Percentiles rank a stretch among this genome's conserved stretches.
Conservation (phyloP, 768 basidiomycete genomes). For the Mrakia hoshinonis region DNA sequence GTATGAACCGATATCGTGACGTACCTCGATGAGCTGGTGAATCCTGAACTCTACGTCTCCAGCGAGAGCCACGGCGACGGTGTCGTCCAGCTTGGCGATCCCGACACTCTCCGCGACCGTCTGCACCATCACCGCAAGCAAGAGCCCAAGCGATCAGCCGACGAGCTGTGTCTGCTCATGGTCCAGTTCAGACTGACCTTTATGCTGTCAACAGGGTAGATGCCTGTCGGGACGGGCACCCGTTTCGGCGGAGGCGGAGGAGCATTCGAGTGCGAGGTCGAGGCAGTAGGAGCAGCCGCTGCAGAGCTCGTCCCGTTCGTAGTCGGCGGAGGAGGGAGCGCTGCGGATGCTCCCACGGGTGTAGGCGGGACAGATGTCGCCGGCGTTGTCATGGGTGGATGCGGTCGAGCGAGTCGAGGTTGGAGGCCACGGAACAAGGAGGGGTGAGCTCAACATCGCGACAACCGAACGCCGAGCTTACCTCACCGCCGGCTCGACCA, state of each 20-base stretch:
- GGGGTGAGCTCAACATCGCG: no score
- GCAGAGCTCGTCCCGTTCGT: no score
- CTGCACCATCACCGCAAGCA: conserved; percentile 42
- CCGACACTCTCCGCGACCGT: conserved; percentile 84
- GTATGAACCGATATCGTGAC: conserved; percentile 27
- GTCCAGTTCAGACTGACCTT: neutral
- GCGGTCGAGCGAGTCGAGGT: no score
- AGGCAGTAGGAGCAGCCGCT: neutral
- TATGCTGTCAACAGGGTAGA: conserved; percentile 15
- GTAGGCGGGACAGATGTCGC: no score
- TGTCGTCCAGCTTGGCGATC: conserved; percentile 63
- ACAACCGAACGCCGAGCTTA: no score
- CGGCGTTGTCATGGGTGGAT: no score
- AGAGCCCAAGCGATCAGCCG: neutral
- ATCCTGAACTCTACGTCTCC: conserved; percentile 95
- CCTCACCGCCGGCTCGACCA: no score
- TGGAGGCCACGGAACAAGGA: no score
- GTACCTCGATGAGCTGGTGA: conserved; percentile 85
- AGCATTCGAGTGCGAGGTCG: neutral
- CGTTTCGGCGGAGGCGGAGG: neutral
- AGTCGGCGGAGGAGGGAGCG: no score
- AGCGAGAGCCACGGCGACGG: conserved; percentile 73
- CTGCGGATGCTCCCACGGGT: no score
- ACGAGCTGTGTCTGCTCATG: no score
- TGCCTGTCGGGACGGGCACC: neutral